These are phyloP conservation scores for Peronospora tabacina DNA, from an alignment of 352 stramenopile species.

Conservation along the genomic window DNA sequence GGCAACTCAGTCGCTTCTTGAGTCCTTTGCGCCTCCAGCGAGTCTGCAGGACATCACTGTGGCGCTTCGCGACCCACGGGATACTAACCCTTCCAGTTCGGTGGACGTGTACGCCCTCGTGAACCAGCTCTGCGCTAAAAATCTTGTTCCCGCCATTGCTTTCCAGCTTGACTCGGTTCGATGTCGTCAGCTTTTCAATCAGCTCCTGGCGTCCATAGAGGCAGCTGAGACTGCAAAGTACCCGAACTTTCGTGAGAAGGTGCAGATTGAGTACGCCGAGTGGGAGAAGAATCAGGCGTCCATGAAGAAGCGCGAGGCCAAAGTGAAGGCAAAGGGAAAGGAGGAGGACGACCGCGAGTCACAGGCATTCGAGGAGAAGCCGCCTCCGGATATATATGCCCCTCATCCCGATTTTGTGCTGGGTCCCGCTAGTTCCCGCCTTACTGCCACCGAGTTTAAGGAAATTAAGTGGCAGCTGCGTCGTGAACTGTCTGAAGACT, in stretches of 20 bases:
- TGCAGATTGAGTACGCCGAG: constrained; percentile 87
- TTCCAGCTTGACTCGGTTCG: constrained; percentile 86
- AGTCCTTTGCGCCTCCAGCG: constrained; percentile 66
- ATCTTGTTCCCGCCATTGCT: constrained; percentile 72
- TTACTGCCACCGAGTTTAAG: constrained; percentile 90
- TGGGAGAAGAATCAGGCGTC: constrained; percentile 84
- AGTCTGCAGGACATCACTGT: constrained; percentile 58
- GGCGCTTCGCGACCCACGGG: constrained; percentile 40
- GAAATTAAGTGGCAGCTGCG: constrained; percentile 85
- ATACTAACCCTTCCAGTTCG: constrained; percentile 45
- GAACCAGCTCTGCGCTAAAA: constrained; percentile 51
- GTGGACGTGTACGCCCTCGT: constrained; percentile 67
- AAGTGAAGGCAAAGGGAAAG: constrained; percentile 90
- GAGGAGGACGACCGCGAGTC: constrained; percentile 75
- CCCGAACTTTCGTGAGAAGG: constrained; percentile 89
- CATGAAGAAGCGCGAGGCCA: constrained; percentile 90
- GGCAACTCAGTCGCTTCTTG: constrained; percentile 73
- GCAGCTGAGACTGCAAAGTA: constrained; percentile 64
- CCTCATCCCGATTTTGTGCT: constrained; percentile 98
- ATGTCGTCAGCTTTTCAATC: constrained; percentile 81
- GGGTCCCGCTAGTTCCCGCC: constrained; percentile 87
- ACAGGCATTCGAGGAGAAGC: constrained; percentile 77
- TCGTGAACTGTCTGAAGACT: constrained; percentile 72
- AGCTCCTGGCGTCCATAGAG: constrained; percentile 67
- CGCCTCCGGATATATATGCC: constrained; percentile 90